phyloP scores from a whole-genome alignment of 2,329 filamentous ascomycete species.

The Aspergillus hiratsukae region DNA sequence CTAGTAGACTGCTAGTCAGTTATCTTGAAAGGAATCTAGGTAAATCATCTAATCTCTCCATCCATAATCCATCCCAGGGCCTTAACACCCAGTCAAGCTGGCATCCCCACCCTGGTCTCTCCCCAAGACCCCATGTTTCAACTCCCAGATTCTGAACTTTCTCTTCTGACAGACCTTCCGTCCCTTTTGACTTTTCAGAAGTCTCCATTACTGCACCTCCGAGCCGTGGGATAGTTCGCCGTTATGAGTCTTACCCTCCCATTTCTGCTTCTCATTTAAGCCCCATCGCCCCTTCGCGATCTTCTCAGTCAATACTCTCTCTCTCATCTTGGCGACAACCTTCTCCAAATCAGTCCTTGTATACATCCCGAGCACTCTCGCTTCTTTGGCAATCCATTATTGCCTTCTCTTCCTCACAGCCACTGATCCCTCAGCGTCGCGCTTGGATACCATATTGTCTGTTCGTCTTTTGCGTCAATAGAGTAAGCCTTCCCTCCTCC shows the following conservation, averaged over 20 bases:
- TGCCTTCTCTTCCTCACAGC: neutral
- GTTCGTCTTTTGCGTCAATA: neutral
- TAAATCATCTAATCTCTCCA: neutral
- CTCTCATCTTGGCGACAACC: constrained; percentile 1
- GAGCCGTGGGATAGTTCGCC: constrained; percentile 10
- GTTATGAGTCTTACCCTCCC: constrained; percentile 14
- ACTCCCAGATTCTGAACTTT: constrained; percentile 5
- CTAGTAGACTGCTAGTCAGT: neutral
- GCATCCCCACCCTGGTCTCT: constrained; percentile 7
- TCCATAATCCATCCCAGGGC: neutral
- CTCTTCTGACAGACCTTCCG: constrained; percentile 10
- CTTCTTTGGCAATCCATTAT: constrained; percentile 6
- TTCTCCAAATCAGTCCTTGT: constrained; percentile 1
- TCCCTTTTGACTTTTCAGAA: constrained; percentile 2
- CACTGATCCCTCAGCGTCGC: neutral
- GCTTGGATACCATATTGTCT: neutral
- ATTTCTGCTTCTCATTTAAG: constrained; percentile 7
- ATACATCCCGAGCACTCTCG: neutral
- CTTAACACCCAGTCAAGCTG: neutral
- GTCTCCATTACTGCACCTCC: neutral
- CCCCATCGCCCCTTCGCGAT: constrained; percentile 6
- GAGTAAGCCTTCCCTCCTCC: constrained; percentile 1
- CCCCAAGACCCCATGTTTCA: constrained; percentile 7
- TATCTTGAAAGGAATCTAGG: neutral
- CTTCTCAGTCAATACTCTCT: constrained; percentile 16